Evolutionary conservation across 768 basidiomycete species (phyloP).

Genomic region (Postia placenta): DNA sequence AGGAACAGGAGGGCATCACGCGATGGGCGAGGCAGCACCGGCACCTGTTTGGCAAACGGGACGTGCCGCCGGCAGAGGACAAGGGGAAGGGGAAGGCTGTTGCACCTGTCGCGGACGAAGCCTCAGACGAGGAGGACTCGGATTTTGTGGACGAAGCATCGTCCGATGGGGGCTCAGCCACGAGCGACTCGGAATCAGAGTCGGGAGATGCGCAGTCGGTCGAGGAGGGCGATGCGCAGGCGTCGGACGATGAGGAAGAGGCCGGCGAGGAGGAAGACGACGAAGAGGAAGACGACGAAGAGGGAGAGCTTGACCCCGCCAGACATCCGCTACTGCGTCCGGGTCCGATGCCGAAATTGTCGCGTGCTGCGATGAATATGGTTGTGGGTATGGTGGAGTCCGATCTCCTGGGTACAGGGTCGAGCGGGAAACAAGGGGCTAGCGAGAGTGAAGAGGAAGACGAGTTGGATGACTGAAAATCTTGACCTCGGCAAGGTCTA

Average conservation of each 20-base stretch:
- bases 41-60: slow-evolving; percentile 43
- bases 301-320: slow-evolving; percentile 43
- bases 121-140: slow-evolving; percentile 27
- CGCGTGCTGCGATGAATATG: slow-evolving; percentile 58
- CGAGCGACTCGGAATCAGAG: slow-evolving; percentile 8
- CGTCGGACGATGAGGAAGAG: slow-evolving; percentile 20
- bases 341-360: slow-evolving; percentile 63
- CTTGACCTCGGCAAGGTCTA: neutral
- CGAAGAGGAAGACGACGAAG: slow-evolving; percentile 34
- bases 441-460: slow-evolving; percentile 43
- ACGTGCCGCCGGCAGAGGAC: neutral
- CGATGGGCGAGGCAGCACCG: slow-evolving; percentile 59
- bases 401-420: slow-evolving; percentile 32
- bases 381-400: slow-evolving; percentile 56
- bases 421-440: slow-evolving; percentile 17
- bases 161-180: slow-evolving; percentile 4
- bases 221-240: slow-evolving; percentile 9
- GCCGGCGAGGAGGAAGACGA: slow-evolving; percentile 28
- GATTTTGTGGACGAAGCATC: slow-evolving; percentile 22
- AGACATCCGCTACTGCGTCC: slow-evolving; percentile 59
- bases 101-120: slow-evolving; percentile 13
- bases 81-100: slow-evolving; percentile 2
- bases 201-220: slow-evolving; percentile 8
- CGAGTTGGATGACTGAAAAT: slow-evolving; percentile 39
- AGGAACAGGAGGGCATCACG: slow-evolving; percentile 58